phyloP scores from a whole-genome alignment of 306 rosid species.

The Medicago truncatula region MtrunA17r5.0-ANR NC_053043.1:45728501-45729000 shows the following conservation, averaged over 20 bases:
- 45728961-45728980: no score
- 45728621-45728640: no score
- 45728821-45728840: slow-evolving; percentile 92
- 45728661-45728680: neutral
- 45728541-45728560: no score
- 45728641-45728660: neutral
- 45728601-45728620: no score
- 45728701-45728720: slow-evolving; percentile 41
- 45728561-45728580: no score
- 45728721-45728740: slow-evolving; percentile 56
- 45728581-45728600: no score
- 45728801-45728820: slow-evolving; percentile 86
- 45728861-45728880: slow-evolving; percentile 95
- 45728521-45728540: neutral
- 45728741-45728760: slow-evolving; percentile 74
- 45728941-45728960: neutral
- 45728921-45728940: neutral
- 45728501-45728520: slow-evolving; percentile 88
- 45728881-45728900: slow-evolving; percentile 64
- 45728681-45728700: slow-evolving; percentile 24
- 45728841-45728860: slow-evolving; percentile 93
- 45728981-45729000: no score
- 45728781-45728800: slow-evolving; percentile 82
- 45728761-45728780: slow-evolving; percentile 71
- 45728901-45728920: slow-evolving; percentile 10